Evolutionary conservation across 2,329 filamentous ascomycete species (phyloP).

Genomic region (Fusarium sp.): DNA sequence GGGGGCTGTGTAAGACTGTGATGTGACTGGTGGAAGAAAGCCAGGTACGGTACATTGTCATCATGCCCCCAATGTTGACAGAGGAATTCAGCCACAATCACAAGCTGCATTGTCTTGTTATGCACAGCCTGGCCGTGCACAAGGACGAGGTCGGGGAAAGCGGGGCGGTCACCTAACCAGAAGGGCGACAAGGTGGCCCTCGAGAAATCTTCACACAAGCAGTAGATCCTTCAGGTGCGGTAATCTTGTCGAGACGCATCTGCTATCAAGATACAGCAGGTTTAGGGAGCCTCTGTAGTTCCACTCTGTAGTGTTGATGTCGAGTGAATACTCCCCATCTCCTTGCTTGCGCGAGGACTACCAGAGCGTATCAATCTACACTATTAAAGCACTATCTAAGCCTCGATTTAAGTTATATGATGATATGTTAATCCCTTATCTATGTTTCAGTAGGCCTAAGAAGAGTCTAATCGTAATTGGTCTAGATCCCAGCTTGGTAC

Average conservation of each 20-base stretch:
- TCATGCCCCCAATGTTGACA: constrained; percentile 19
- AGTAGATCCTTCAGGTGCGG: not conserved
- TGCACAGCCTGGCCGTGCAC: not conserved
- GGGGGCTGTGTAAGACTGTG: constrained; percentile 18
- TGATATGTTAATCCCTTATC: too few species aligned
- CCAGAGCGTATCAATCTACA: too few species aligned
- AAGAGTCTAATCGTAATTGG: too few species aligned
- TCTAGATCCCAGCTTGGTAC: too few species aligned
- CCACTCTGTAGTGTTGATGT: not conserved
- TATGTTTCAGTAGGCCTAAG: too few species aligned
- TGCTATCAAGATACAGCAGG: not conserved
- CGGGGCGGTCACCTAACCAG: not conserved
- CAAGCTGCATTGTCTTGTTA: not conserved
- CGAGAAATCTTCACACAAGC: not conserved
- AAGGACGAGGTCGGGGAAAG: not conserved
- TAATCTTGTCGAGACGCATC: not conserved
- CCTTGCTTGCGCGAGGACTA: too few species aligned
- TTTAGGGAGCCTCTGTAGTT: not conserved
- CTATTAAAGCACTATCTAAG: too few species aligned
- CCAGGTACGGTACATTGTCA: not conserved
- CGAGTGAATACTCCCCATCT: not conserved
- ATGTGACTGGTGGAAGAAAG: constrained; percentile 37
- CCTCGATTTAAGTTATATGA: too few species aligned
- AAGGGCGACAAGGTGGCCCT: too few species aligned
- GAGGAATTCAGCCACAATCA: not conserved